Percentiles rank a stretch among this genome's conserved stretches.
These are phyloP conservation scores for Umbilicus rupestris DNA, from an alignment of 164 flowering plant genomes.

Conservation along the genomic window DNA sequence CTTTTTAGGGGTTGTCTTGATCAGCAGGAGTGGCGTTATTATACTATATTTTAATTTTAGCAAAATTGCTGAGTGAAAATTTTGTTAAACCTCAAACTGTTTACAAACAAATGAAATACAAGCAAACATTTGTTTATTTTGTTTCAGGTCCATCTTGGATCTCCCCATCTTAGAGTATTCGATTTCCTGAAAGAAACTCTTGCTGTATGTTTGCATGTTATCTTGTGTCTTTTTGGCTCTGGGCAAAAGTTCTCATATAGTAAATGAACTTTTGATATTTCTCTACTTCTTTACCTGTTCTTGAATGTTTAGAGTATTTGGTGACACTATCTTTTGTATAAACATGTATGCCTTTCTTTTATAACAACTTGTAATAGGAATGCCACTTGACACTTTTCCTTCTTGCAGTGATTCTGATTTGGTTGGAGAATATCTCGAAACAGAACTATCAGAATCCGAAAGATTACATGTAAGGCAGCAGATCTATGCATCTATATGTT, in stretches of 20 bases:
- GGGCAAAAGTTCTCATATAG: not conserved
- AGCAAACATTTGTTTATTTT: no score
- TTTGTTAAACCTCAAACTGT: no score
- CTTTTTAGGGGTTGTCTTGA: no score
- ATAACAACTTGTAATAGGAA: not conserved
- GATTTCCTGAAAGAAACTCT: not conserved
- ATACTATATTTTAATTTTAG: no score
- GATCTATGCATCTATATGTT: not conserved
- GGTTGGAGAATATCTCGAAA: slow-evolving; percentile 34
- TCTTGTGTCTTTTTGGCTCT: not conserved
- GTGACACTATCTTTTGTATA: not conserved
- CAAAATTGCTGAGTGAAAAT: no score
- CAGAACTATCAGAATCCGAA: slow-evolving; percentile 26
- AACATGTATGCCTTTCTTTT: not conserved
- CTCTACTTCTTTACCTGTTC: no score
- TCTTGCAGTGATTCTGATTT: slow-evolving; percentile 34
- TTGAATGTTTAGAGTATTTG: no score
- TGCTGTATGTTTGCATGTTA: not conserved
- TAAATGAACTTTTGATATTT: not conserved
- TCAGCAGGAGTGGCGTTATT: no score
- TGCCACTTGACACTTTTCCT: not conserved
- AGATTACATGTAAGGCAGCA: slow-evolving; percentile 31
- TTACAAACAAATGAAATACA: no score
- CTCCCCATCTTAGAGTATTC: not conserved
- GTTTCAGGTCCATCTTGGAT: no score